Evolutionary conservation across 164 flowering plant genomes (phyloP).

Genomic region (Warburgia ugandensis): DNA sequence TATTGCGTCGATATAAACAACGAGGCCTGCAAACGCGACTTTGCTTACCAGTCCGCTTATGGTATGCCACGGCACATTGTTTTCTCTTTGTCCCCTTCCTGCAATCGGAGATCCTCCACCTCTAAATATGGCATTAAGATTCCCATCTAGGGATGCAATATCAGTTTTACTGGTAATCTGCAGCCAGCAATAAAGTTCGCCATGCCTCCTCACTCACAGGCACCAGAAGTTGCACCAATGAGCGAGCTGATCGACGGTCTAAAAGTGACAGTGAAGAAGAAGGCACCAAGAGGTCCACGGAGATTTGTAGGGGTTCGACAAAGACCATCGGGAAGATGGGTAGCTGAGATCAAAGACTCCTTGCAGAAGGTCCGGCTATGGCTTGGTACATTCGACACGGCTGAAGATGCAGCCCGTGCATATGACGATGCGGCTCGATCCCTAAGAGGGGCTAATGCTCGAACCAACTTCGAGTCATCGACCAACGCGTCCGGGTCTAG

Average conservation of each 20-base stretch:
- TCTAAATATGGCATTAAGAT: neutral
- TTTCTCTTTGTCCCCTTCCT: conserved; percentile 5
- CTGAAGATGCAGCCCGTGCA: conserved; percentile 18
- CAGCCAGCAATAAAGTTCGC: too few species aligned
- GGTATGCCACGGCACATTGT: neutral
- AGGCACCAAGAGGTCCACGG: conserved; percentile 3
- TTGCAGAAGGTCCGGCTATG: conserved; percentile 22
- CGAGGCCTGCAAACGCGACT: conserved; percentile 4
- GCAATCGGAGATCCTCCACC: neutral
- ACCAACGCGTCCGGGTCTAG: neutral
- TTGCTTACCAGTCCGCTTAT: neutral
- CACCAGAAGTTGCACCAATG: neutral
- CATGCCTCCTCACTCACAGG: neutral
- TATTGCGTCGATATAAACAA: conserved; percentile 1
- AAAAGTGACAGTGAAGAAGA: conserved; percentile 3
- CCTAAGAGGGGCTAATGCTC: conserved; percentile 18
- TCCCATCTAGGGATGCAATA: neutral
- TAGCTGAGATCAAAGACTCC: conserved; percentile 22
- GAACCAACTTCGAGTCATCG: conserved; percentile 20
- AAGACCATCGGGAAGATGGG: conserved; percentile 24
- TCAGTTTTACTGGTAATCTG: too few species aligned
- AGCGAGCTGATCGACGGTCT: neutral
- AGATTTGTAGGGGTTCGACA: conserved; percentile 21
- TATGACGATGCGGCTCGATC: conserved; percentile 20
- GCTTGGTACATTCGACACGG: conserved; percentile 23